Conservation (phyloP, 805 yeast genomes). For the Candida glaebosa region DNA sequence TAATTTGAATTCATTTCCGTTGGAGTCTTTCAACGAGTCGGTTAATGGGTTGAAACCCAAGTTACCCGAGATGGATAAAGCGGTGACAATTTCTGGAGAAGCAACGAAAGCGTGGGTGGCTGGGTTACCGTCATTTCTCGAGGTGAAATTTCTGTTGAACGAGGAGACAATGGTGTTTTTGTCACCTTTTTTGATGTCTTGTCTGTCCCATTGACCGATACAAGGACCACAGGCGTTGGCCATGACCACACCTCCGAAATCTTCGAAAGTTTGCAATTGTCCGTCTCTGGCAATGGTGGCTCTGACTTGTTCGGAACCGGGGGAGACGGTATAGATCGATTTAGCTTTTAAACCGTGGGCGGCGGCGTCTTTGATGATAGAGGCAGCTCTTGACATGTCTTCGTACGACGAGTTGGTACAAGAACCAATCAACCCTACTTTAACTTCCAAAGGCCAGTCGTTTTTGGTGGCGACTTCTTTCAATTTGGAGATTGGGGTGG, state of each 20-base stretch:
- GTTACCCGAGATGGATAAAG: constrained; percentile 94
- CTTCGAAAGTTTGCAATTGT: constrained; percentile 79
- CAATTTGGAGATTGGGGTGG: constrained; percentile 89
- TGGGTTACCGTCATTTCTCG: constrained; percentile 98
- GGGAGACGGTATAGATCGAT: constrained; percentile 89
- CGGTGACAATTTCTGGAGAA: constrained; percentile 94
- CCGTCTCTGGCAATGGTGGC: constrained; percentile 98
- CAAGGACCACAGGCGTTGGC: constrained; percentile 99
- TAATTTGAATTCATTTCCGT: constrained; percentile 88
- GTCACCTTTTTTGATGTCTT: constrained; percentile 86
- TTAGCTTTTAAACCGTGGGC: constrained; percentile 87
- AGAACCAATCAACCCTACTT: constrained; percentile 95
- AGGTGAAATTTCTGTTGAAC: constrained; percentile 96
- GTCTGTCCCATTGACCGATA: constrained; percentile 99
- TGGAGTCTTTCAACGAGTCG: constrained; percentile 80
- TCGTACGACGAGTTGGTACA: constrained; percentile 98
- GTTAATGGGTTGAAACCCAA: constrained; percentile 94
- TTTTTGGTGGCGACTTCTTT: constrained; percentile 78
- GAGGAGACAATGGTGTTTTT: constrained; percentile 96
- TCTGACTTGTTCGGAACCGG: constrained; percentile 98
- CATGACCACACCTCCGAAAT: constrained; percentile 89
- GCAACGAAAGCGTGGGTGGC: constrained; percentile 96
- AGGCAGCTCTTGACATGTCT: constrained; percentile 96
- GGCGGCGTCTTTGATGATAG: constrained; percentile 88
- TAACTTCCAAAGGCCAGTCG: constrained; percentile 90